Evolutionary conservation across 2,329 filamentous ascomycete species (phyloP).

Genomic region (Phialophora expanda): DNA sequence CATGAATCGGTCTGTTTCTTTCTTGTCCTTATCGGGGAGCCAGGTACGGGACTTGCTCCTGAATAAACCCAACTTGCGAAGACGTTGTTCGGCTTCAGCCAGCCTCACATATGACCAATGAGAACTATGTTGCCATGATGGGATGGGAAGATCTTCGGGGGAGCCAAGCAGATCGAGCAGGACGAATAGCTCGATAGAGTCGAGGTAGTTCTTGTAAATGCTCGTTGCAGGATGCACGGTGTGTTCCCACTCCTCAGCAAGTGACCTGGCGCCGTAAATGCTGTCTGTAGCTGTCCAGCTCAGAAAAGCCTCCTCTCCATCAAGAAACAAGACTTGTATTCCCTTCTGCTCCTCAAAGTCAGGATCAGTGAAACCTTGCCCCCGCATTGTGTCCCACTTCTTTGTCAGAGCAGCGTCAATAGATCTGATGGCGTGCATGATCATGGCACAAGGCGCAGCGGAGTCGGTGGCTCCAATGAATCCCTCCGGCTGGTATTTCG

Average conservation of each 20-base stretch:
- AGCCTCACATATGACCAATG: constrained; percentile 91
- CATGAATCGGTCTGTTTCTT: constrained; percentile 53
- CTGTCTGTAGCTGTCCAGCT: constrained; percentile 81
- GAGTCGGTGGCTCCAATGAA: constrained; percentile 96
- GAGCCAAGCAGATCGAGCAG: constrained; percentile 85
- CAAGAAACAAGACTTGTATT: constrained; percentile 85
- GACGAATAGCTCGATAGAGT: constrained; percentile 84
- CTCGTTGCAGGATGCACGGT: constrained; percentile 71
- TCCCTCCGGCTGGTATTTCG: constrained; percentile 75
- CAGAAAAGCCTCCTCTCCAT: constrained; percentile 92
- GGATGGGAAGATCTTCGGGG: constrained; percentile 68
- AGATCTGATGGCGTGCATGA: constrained; percentile 81
- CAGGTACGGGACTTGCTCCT: constrained; percentile 59
- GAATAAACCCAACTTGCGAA: constrained; percentile 70
- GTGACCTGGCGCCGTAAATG: constrained; percentile 81
- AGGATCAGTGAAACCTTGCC: constrained; percentile 55
- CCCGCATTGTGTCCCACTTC: constrained; percentile 79
- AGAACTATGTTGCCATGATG: constrained; percentile 85
- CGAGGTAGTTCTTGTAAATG: constrained; percentile 74
- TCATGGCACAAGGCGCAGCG: constrained; percentile 90
- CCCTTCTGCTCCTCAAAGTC: constrained; percentile 76
- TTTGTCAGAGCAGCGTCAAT: constrained; percentile 78
- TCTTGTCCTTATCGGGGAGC: constrained; percentile 40
- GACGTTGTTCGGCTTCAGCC: constrained; percentile 72
- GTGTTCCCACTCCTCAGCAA: constrained; percentile 81